Conservation (phyloP, 495 filamentous ascomycete species). For the Cudoniella acicularis region DNA sequence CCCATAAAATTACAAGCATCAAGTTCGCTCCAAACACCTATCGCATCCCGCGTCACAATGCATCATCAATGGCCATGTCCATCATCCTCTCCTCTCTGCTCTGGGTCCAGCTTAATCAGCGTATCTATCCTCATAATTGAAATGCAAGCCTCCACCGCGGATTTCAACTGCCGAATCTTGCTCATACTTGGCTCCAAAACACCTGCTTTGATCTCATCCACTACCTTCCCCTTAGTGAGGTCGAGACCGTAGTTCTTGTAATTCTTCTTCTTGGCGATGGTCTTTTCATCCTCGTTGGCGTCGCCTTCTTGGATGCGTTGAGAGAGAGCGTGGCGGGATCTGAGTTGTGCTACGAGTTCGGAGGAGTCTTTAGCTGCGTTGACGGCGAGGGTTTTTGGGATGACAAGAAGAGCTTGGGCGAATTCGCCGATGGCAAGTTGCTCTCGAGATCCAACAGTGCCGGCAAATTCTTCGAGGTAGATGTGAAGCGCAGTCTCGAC, state of each 20-base stretch:
- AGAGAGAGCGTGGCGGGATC: constrained; percentile 88
- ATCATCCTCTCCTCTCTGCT: constrained; percentile 74
- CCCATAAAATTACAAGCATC: constrained; percentile 27
- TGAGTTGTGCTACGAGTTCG: constrained; percentile 92
- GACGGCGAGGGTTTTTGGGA: constrained; percentile 94
- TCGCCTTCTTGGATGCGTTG: constrained; percentile 84
- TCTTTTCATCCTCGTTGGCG: constrained; percentile 80
- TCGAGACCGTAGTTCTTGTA: constrained; percentile 99
- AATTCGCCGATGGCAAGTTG: constrained; percentile 98
- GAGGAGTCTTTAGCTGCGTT: constrained; percentile 96
- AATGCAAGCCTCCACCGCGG: constrained; percentile 97
- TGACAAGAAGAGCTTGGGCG: constrained; percentile 86
- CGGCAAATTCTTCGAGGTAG: constrained; percentile 98
- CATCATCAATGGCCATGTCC: constrained; percentile 59
- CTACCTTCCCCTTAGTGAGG: constrained; percentile 82
- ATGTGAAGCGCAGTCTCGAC: constrained; percentile 99
- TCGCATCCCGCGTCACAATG: not conserved
- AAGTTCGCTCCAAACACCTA: not conserved
- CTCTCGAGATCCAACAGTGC: constrained; percentile 93
- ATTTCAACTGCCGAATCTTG: constrained; percentile 98
- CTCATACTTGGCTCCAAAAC: constrained; percentile 97
- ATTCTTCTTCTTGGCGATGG: constrained; percentile 84
- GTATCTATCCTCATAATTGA: constrained; percentile 99
- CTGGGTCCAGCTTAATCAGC: constrained; percentile 95
- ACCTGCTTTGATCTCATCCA: constrained; percentile 90